Evolutionary conservation across 306 rosid genomes (phyloP), one percentile per base, ranked within the genome.

Genomic region (Macrotyloma uniflorum): DNA sequence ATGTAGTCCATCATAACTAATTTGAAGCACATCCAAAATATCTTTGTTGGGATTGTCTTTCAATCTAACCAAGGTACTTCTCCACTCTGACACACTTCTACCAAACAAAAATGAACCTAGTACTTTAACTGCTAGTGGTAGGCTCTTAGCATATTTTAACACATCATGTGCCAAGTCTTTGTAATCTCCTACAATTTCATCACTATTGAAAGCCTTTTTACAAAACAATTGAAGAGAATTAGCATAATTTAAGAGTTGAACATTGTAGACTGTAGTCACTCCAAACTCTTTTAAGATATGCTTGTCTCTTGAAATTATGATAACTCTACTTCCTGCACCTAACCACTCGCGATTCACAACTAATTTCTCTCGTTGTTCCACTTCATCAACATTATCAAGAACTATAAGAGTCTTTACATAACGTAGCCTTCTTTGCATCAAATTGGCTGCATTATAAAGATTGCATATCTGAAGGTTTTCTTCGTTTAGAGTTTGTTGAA

Each of bases 191-290:
- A 10, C 0, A 24, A 72, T 18, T 15, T 36, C 1, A 36, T 82
- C 71, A 59, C 72, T 4, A 47, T 75, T 47, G 67, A 81, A 82
- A 8, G 78, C 85, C 38, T 59, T 75, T 3, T 40, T 62, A 13
- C 74, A 62, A 38, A 79, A 79, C 42, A 79, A 18, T 50, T 22
- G 23, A 26, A 50, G 26, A 43, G 78, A 73, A 24, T 64, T 4
- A 3, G 5, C 3, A 18, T 6, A 0, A 7, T 50, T 23, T 57
- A 72, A 53, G 24, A 28, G 74, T 64, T 14, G 36, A 42, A 65
- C 75, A 2, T 51, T 38, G 68, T 51, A 79, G 6, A 79, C 28
- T n/a, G 1, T 23, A 18, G 63, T 57, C 15, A 51, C 74, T 38
- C 35, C 55, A 79, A 50, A 4, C 35, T 18, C 59, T 64, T 2